Evolutionary conservation across 192 early-diverging fungal genomes (phyloP).

Genomic region (Coemansia sp.): DNA sequence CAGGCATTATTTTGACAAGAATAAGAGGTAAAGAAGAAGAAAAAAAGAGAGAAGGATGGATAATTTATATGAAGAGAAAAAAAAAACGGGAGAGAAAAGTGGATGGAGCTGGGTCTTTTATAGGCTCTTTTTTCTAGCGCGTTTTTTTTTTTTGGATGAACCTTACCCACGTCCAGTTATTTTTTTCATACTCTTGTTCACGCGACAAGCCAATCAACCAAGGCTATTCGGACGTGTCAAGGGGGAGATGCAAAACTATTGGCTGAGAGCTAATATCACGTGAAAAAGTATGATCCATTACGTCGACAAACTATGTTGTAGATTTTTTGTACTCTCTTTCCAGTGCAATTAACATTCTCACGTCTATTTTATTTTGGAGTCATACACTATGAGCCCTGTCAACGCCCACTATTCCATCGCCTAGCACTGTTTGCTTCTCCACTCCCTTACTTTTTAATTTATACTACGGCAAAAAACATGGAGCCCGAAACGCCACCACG

Average conservation of each 20-base stretch:
- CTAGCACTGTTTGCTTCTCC: neutral
- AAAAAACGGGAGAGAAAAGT: too few species aligned
- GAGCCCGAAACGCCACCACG: conserved; percentile 35
- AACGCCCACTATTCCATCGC: neutral
- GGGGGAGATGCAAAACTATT: neutral
- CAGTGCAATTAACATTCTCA: neutral
- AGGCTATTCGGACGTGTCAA: neutral
- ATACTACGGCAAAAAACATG: conserved; percentile 14
- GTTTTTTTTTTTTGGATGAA: too few species aligned
- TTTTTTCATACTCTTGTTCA: neutral
- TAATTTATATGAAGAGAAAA: too few species aligned
- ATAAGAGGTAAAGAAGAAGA: neutral
- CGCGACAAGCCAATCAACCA: neutral
- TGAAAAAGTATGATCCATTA: neutral
- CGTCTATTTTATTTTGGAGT: neutral
- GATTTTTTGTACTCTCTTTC: too few species aligned
- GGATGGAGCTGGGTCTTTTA: too few species aligned
- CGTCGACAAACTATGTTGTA: too few species aligned
- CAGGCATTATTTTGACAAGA: conserved; percentile 4
- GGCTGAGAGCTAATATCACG: neutral
- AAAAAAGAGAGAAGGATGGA: too few species aligned
- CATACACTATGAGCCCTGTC: neutral
- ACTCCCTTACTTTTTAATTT: neutral
- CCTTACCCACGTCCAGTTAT: too few species aligned
- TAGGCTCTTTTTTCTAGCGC: too few species aligned